Percentiles rank a stretch among this genome's conserved stretches.
phyloP scores from a whole-genome alignment of 805 yeast species.

The Kuraishia floccosa region DNA sequence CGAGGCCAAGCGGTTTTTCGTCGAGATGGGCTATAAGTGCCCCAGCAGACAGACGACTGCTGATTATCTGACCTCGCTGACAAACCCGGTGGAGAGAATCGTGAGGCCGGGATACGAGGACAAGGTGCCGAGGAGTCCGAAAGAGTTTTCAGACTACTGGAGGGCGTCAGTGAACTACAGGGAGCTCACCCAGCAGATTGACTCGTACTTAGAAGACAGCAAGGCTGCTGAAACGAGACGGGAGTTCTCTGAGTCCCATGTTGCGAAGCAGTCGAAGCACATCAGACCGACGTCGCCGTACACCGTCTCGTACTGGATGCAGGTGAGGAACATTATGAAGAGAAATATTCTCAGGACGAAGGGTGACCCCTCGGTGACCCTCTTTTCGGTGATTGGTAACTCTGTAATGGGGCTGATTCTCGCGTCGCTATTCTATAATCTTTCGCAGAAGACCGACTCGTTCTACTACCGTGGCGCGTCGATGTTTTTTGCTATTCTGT shows the following conservation, averaged over 20 bases:
- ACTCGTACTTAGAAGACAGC: conserved; percentile 12
- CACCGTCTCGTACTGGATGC: conserved; percentile 39
- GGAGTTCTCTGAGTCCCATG: conserved; percentile 25
- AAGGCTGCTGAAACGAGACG: conserved; percentile 3
- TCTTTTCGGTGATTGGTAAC: conserved; percentile 31
- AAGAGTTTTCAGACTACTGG: conserved; percentile 28
- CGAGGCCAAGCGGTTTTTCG: conserved; percentile 25
- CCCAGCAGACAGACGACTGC: conserved; percentile 36
- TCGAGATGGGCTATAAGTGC: conserved; percentile 32
- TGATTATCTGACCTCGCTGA: conserved; percentile 28
- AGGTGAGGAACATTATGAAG: conserved; percentile 29
- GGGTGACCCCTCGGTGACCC: conserved; percentile 36
- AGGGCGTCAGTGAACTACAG: conserved; percentile 17
- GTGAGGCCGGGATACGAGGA: conserved; percentile 18
- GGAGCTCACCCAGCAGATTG: conserved; percentile 20
- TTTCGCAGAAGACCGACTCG: conserved; percentile 26
- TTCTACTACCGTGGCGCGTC: conserved; percentile 50
- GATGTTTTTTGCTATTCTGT: conserved; percentile 55
- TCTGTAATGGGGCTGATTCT: conserved; percentile 41
- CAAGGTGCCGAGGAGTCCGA: conserved; percentile 22
- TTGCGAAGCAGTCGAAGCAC: conserved; percentile 38
- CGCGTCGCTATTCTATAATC: conserved; percentile 47
- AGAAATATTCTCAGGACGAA: conserved; percentile 38
- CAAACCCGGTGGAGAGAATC: conserved; percentile 15
- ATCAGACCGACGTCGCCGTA: conserved; percentile 38